Evolutionary conservation across 495 filamentous ascomycete genomes (phyloP).

Genomic region (Penicillium taxi): DNA sequence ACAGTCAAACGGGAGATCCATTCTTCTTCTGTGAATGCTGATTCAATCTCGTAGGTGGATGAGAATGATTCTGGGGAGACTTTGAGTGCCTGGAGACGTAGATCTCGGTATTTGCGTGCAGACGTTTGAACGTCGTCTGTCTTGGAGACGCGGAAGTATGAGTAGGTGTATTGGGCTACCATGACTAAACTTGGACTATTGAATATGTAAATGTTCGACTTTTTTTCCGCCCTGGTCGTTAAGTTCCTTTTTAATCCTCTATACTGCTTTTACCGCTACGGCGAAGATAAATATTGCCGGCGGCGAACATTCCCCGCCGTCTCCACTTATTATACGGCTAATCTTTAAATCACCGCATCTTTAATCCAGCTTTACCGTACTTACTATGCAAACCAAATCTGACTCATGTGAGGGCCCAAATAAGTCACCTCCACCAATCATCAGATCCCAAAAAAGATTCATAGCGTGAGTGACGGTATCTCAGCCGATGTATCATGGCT

Average conservation of each 20-base stretch:
- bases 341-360: conserved; percentile 1
- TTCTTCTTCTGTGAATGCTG: conserved; percentile 16
- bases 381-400: not conserved
- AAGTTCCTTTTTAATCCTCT: no score
- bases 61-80: conserved; percentile 24
- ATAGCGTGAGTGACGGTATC: conserved; percentile 4
- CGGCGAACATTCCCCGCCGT: not conserved
- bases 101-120: conserved; percentile 20
- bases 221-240: no score
- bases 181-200: not conserved
- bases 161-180: conserved; percentile 7
- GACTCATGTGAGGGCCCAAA: no score
- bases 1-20: conserved; percentile 20
- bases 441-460: conserved; percentile 10
- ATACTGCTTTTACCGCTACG: conserved; percentile 2
- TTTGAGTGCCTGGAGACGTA: conserved; percentile 17
- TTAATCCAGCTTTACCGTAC: not conserved
- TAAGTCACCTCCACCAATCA: no score
- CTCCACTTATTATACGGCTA: conserved; percentile 1
- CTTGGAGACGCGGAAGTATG: conserved; percentile 16
- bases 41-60: conserved; percentile 27
- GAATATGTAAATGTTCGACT: no score
- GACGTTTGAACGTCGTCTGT: conserved; percentile 8
- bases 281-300: conserved; percentile 9
- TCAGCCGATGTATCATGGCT: not conserved